phyloP scores from a whole-genome alignment of 805 yeast genomes.

The Ogataea nonfermentans region DNA sequence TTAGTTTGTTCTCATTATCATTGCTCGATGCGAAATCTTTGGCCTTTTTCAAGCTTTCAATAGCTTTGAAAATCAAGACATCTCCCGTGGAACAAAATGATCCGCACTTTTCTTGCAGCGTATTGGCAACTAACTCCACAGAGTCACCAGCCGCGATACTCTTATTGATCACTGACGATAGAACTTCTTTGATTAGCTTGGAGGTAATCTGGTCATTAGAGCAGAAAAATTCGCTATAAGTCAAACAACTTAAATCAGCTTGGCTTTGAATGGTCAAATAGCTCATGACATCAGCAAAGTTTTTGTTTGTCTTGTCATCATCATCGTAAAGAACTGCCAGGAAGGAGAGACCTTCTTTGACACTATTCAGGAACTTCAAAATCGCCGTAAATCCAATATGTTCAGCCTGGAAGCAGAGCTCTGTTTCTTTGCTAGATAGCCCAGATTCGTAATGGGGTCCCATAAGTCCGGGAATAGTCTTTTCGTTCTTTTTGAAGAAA shows the following conservation, averaged over 20 bases:
- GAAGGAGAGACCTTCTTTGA: slow-evolving; percentile 90
- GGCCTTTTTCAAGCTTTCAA: slow-evolving; percentile 87
- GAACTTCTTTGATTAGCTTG: slow-evolving; percentile 75
- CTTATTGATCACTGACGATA: slow-evolving; percentile 85
- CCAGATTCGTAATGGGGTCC: slow-evolving; percentile 55
- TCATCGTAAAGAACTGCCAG: slow-evolving; percentile 80
- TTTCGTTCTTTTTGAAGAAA: slow-evolving; percentile 65
- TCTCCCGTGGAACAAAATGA: slow-evolving; percentile 93
- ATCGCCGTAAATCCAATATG: slow-evolving; percentile 82
- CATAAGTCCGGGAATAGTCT: slow-evolving; percentile 56
- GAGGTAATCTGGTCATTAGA: slow-evolving; percentile 56
- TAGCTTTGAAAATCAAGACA: slow-evolving; percentile 89
- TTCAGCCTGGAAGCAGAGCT: slow-evolving; percentile 82
- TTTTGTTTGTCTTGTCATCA: slow-evolving; percentile 38
- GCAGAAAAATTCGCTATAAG: slow-evolving; percentile 75
- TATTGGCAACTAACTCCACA: slow-evolving; percentile 83
- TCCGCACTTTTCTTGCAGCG: slow-evolving; percentile 89
- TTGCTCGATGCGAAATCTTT: slow-evolving; percentile 66
- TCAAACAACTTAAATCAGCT: slow-evolving; percentile 59
- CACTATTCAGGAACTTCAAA: slow-evolving; percentile 66
- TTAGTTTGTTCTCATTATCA: slow-evolving; percentile 66
- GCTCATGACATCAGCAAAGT: slow-evolving; percentile 64
- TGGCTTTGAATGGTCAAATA: slow-evolving; percentile 69
- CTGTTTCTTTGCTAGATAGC: slow-evolving; percentile 44
- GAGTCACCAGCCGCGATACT: slow-evolving; percentile 90